Base-by-base conservation (phyloP, 108 stramenopile genomes). In the Mayamaea pseudoterrestris region DNA sequence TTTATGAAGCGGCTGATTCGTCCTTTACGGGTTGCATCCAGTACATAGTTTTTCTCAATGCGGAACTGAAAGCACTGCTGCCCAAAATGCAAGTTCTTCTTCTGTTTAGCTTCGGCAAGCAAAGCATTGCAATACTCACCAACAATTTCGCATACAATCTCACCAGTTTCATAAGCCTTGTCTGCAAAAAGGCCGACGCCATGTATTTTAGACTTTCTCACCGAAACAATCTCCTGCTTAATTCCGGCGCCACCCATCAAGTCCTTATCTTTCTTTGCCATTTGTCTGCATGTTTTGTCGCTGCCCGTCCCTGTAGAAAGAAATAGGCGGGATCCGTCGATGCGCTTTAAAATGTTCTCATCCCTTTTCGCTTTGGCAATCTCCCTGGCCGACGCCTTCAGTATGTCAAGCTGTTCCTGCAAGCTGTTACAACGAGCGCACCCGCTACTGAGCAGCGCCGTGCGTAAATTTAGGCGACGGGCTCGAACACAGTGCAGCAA, bases 61-160 rank as follows among this genome's bases (percentile, higher is more conserved):
- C 98, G 76, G 67, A 99, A 96, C 57, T 93, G 80, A 61, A 95
- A 99, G 52, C 93, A 91, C 51, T 83, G 93, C 32, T 93, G 76
- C 9, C 93, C 74, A 41, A 57, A 50, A 29, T 73, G 56, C 54
- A 76, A 81, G 63, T 99, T 97, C 60, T 57, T 53, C 51, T 73
- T 81, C 68, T 96, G 90, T 39, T 95, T 65, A 34, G 50, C 57
- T 57, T 95, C 96, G 6, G 85, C 81, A 5, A 86, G 86, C 18
- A 78, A 76, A 30, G 69, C 53, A 27, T 73, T 63, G 13, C 97
- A 74, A 37, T 93, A 78, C 62, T 99, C 95, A 7, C 98, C 98
- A 41, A 93, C 65, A 60, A 96, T 97, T 58, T 99, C 98, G 3
- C 90, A 89, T 26, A 99, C 88, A 27, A 95, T 70, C 16, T 87